These are phyloP conservation scores for Pseudocohnilembus persalinus DNA, from an alignment of 169 alveolate genomes.

Conservation along the genomic window DNA sequence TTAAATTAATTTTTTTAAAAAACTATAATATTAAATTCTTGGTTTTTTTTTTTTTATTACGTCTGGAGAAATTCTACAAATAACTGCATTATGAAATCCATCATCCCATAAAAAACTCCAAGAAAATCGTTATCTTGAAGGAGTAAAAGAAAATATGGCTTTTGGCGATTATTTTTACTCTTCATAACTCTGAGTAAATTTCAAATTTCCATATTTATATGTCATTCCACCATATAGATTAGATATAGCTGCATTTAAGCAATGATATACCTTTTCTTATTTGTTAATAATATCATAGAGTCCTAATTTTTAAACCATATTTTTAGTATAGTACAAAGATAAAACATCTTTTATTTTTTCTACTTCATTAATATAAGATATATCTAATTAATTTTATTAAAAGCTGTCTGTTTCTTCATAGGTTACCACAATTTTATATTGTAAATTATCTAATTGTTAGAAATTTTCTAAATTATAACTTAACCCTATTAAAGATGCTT, in stretches of 20 bases:
- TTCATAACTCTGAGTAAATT: conserved; percentile 1
- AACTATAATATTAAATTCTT: no score
- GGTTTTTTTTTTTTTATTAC: not conserved
- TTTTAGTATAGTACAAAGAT: not conserved
- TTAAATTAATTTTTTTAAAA: no score
- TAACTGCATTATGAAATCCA: conserved; percentile 82
- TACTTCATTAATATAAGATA: not conserved
- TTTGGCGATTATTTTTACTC: not conserved
- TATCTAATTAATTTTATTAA: not conserved
- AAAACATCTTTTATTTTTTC: not conserved
- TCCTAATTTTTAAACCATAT: not conserved
- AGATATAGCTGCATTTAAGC: conserved; percentile 5
- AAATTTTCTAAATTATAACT: no score
- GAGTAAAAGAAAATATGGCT: conserved; percentile 58
- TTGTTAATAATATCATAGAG: not conserved
- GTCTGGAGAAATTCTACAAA: conserved; percentile 64
- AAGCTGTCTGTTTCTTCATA: not conserved
- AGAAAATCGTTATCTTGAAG: conserved; percentile 61
- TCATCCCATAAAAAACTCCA: conserved; percentile 89
- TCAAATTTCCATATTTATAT: conserved; percentile 11
- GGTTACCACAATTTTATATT: not conserved
- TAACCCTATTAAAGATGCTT: not conserved
- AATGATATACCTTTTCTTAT: not conserved
- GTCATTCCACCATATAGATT: conserved; percentile 14
- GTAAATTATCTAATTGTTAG: no score